Conservation (phyloP, 331 rosid species). For the Ulmus americana region DNA sequence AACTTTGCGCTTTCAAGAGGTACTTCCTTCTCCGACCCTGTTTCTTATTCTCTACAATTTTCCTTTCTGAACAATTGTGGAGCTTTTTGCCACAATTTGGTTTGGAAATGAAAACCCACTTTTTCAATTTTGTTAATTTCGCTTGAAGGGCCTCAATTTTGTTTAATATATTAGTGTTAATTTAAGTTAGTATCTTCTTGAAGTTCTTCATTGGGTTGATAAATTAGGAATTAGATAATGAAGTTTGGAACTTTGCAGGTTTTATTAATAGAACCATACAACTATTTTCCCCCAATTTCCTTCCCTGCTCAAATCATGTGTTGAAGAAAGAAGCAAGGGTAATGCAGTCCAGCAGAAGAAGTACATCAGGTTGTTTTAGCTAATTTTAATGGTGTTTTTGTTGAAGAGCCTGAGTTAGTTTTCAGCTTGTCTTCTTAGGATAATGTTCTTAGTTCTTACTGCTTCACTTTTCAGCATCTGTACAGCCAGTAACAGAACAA, state of each 20-base stretch:
- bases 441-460: constrained; percentile 24
- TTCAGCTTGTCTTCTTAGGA: background rate
- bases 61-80: background rate
- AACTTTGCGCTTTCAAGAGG: constrained; percentile 26
- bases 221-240: background rate
- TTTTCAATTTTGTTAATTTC: background rate
- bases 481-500: constrained; percentile 40
- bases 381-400: constrained; percentile 21
- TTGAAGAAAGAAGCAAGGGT: constrained; percentile 13
- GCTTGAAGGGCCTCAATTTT: too few species aligned
- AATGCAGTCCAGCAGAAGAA: constrained; percentile 26
- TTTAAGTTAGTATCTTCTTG: too few species aligned
- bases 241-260: constrained; percentile 28
- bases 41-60: background rate
- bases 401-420: constrained; percentile 11
- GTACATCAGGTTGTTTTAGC: constrained; percentile 45
- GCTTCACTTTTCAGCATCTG: constrained; percentile 44
- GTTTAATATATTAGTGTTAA: too few species aligned
- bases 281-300: constrained; percentile 24
- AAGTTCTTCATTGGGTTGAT: too few species aligned
- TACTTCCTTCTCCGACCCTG: constrained; percentile 15
- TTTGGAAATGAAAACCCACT: background rate
- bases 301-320: constrained; percentile 19
- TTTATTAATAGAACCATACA: constrained; percentile 22
- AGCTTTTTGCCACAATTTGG: background rate